A percentile compares a stretch with the other conserved stretches of the same genome.
These are phyloP conservation scores for Neoboletus subvelutipes DNA, from an alignment of 768 basidiomycete genomes.

Conservation along the genomic window DNA sequence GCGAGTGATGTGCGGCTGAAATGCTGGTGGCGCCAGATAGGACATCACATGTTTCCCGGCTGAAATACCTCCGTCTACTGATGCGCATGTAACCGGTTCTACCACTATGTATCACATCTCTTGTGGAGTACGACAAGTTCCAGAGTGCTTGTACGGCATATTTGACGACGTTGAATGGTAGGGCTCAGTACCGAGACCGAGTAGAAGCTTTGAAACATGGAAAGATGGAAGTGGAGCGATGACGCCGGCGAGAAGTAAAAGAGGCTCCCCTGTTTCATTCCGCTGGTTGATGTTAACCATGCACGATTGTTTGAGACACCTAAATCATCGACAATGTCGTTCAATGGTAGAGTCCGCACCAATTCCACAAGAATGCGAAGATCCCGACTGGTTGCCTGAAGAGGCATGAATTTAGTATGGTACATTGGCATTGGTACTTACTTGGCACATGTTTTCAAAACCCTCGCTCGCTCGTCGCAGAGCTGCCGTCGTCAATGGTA, in stretches of 20 bases:
- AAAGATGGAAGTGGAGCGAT: background rate
- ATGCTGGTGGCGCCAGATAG: slow-evolving; percentile 11
- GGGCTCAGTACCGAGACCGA: too few relatives aligned
- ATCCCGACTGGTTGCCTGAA: too few relatives aligned
- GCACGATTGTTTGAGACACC: background rate
- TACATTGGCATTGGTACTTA: too few relatives aligned
- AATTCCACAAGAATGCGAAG: too few relatives aligned
- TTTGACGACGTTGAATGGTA: background rate
- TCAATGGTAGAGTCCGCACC: too few relatives aligned
- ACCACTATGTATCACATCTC: background rate
- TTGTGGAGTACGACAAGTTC: background rate
- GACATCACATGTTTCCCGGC: background rate
- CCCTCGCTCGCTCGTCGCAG: too few relatives aligned
- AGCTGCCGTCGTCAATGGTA: too few relatives aligned
- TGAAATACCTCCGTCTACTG: slow-evolving; percentile 35
- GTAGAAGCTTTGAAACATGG: background rate
- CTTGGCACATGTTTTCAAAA: too few relatives aligned
- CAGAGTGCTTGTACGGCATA: background rate
- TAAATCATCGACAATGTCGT: background rate
- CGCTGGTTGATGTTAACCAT: background rate
- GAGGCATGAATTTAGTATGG: too few relatives aligned
- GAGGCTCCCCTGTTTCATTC: background rate
- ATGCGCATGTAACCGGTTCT: slow-evolving; percentile 36
- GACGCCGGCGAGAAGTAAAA: too few relatives aligned
- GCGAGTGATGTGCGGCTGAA: slow-evolving; percentile 22